Evolutionary conservation across 192 early-diverging fungal genomes (phyloP), one percentile per base, ranked within the genome.

Genomic region (Coemansia sp.): DNA sequence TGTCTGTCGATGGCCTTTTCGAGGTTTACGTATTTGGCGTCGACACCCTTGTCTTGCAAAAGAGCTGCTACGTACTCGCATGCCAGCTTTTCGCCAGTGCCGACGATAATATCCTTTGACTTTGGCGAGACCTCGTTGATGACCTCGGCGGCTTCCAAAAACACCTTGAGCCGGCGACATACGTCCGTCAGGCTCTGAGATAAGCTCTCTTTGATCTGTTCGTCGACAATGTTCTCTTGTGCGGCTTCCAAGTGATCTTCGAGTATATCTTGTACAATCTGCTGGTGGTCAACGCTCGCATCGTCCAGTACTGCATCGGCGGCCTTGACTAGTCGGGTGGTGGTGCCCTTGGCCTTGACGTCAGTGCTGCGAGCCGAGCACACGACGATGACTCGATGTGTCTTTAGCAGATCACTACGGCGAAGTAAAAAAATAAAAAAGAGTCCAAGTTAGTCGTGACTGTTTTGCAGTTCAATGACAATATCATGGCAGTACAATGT

Each of bases 61-160:
- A 95, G 83, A 4, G 91, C 90, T 3, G 95, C 86, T 20, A 98
- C 93, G 53, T 95, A 92, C 59, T 91, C 86, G 58, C 96, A 96
- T 1, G 96, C 91, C 10, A 99, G 85, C 71, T 93, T 96, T 82
- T 99, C 98, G 66, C 98, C 98, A 5, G 89, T 88, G 24, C 93
- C 91, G 63, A 99, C 89, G 45, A 99, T 97, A 66, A 95, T 90
- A 79, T 99, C 98, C 64, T 90, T 86, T 36, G 96, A 98, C 71
- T 93, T 90, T 65, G 98, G 95, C 24, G 96, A 97, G 9, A 99
- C 93, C 74, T 99, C 98, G 62, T 94, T 92, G 74, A 99, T 96
- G 63, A 95, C 94, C 76, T 94, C 91, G 24, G 95, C 95, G 4
- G 98, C 98, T 2, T 93, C 87, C 77, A 99, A 85, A 72, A 99